Evolutionary conservation across 495 filamentous ascomycete species (phyloP).

Genomic region (Tuber brumale): DNA sequence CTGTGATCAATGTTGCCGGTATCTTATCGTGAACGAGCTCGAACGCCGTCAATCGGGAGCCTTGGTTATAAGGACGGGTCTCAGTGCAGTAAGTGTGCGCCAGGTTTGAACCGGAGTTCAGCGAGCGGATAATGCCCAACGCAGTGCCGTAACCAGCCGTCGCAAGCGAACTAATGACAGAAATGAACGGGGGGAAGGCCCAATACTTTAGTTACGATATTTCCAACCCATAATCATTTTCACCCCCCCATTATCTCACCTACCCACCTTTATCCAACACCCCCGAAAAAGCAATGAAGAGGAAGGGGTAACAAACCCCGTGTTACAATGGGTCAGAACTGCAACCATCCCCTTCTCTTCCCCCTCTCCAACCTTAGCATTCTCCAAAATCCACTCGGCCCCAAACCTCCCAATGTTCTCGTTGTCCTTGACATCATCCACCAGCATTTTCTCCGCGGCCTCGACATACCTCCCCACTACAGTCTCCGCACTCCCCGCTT

Average conservation of each 20-base stretch:
- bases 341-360: constrained; percentile 50
- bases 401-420: constrained; percentile 74
- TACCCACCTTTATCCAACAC: not conserved
- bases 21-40: constrained; percentile 90
- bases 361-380: constrained; percentile 43
- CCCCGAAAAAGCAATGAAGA: not conserved
- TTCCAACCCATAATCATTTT: not conserved
- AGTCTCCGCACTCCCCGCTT: constrained; percentile 35
- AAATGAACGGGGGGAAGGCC: constrained; percentile 4
- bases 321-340: constrained; percentile 94
- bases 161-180: constrained; percentile 63
- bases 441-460: constrained; percentile 78
- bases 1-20: constrained; percentile 87
- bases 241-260: not conserved
- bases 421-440: constrained; percentile 82
- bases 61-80: constrained; percentile 96
- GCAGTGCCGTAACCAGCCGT: constrained; percentile 96
- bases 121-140: constrained; percentile 82
- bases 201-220: not conserved
- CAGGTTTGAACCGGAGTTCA: constrained; percentile 58
- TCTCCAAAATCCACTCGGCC: constrained; percentile 67
- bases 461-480: constrained; percentile 56
- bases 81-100: constrained; percentile 89
- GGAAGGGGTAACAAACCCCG: constrained; percentile 56
- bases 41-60: constrained; percentile 87